These are phyloP conservation scores for Hypomontagnella submonticulosa DNA, from an alignment of 495 filamentous ascomycete species.

Conservation along the genomic window DNA sequence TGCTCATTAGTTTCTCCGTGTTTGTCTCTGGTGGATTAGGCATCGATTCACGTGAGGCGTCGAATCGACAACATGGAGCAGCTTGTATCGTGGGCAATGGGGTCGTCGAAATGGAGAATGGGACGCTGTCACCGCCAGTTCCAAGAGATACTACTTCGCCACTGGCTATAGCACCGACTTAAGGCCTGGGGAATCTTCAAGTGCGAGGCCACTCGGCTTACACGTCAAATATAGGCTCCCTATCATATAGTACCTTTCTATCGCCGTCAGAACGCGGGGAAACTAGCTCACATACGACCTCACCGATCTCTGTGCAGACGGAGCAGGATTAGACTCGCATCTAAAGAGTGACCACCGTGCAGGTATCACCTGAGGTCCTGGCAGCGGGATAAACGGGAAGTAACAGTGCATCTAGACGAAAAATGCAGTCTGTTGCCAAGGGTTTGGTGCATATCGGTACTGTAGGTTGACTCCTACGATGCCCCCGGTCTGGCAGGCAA, in stretches of 20 bases:
- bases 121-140: background rate
- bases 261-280: slow-evolving; percentile 17
- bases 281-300: slow-evolving; percentile 7
- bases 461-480: slow-evolving; percentile 20
- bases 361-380: slow-evolving; percentile 14
- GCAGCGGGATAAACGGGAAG: slow-evolving; percentile 32
- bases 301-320: slow-evolving; percentile 8
- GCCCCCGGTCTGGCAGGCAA: slow-evolving; percentile 16
- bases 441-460: slow-evolving; percentile 35
- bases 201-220: slow-evolving; percentile 11
- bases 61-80: too few species aligned
- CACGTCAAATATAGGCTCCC: slow-evolving; percentile 1
- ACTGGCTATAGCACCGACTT: slow-evolving; percentile 20
- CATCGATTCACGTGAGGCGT: background rate
- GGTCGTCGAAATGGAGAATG: too few species aligned
- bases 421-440: slow-evolving; percentile 28
- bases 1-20: background rate
- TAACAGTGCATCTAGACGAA: slow-evolving; percentile 18
- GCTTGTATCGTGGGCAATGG: too few species aligned
- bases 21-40: background rate
- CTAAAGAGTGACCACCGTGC: slow-evolving; percentile 4
- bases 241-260: slow-evolving; percentile 7
- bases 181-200: slow-evolving; percentile 14
- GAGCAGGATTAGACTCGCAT: slow-evolving; percentile 4
- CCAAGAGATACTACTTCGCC: slow-evolving; percentile 13